These are phyloP conservation scores for Penicillium paxilli DNA, from an alignment of 495 filamentous ascomycete genomes.

Conservation along the genomic window DNA sequence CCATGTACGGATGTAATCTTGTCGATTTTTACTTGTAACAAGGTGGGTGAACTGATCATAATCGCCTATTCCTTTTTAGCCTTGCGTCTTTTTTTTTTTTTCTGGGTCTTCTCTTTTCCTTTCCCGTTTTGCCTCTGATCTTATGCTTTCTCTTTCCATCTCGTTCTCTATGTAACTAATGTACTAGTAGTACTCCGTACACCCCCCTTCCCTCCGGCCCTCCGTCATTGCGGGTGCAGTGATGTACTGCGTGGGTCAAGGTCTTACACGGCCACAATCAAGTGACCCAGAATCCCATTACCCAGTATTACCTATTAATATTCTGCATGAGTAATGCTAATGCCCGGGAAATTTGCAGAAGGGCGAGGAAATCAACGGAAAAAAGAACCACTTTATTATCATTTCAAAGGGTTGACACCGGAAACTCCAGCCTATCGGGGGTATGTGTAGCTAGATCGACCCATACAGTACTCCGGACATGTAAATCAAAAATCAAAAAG, in stretches of 20 bases:
- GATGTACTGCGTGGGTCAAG: slow-evolving; percentile 24
- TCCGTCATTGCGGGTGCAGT: slow-evolving; percentile 22
- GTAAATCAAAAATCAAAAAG: not conserved
- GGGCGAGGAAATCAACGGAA: not conserved
- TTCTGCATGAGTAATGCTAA: not conserved
- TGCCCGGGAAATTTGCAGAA: not conserved
- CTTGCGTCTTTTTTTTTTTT: not conserved
- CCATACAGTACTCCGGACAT: not conserved
- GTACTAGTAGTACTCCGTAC: too few species aligned
- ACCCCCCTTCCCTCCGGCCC: slow-evolving; percentile 2
- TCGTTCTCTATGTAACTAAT: too few species aligned
- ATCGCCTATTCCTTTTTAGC: not conserved
- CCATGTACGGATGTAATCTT: slow-evolving; percentile 1
- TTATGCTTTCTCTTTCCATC: too few species aligned
- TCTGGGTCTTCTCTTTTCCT: not conserved
- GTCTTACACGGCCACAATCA: slow-evolving; percentile 17
- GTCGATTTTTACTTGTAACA: not conserved
- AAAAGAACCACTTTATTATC: too few species aligned
- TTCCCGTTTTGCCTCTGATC: not conserved
- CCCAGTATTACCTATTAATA: slow-evolving; percentile 9
- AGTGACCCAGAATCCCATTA: not conserved
- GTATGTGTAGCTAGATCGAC: not conserved
- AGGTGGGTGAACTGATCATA: not conserved
- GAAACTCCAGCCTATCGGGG: not conserved
- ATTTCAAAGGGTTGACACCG: not conserved